phyloP scores from a whole-genome alignment of 441 rosid genomes.

The Melastoma candidum region DNA sequence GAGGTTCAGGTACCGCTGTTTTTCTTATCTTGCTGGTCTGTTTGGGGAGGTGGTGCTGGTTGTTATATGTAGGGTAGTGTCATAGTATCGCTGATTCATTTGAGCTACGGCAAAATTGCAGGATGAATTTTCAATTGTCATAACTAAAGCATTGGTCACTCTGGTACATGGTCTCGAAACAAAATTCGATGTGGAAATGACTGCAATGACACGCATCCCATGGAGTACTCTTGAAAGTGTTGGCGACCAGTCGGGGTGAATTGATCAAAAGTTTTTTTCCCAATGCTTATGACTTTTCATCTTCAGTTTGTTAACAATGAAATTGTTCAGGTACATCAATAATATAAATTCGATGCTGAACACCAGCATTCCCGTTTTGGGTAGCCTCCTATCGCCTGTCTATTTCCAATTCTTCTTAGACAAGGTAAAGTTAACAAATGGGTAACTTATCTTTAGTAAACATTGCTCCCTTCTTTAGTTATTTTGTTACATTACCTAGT shows the following conservation, averaged over 20 bases:
- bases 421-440: slow-evolving; percentile 41
- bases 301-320: slow-evolving; percentile 11
- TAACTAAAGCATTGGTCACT: slow-evolving; percentile 82
- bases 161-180: slow-evolving; percentile 94
- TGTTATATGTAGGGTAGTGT: slow-evolving; percentile 6
- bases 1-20: slow-evolving; percentile 61
- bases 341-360: slow-evolving; percentile 71
- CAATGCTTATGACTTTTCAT: slow-evolving; percentile 4
- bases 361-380: slow-evolving; percentile 76
- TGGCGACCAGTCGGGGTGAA: slow-evolving; percentile 97
- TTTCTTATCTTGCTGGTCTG: no score
- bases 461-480: no score
- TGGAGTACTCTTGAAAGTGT: slow-evolving; percentile 99
- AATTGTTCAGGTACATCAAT: slow-evolving; percentile 77
- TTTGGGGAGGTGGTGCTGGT: slow-evolving; percentile 4
- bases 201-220: slow-evolving; percentile 90
- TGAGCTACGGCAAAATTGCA: slow-evolving; percentile 25
- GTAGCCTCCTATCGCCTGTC: slow-evolving; percentile 79
- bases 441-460: slow-evolving; percentile 5
- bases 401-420: slow-evolving; percentile 95
- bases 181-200: slow-evolving; percentile 96
- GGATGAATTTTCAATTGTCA: slow-evolving; percentile 97
- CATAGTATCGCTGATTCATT: slow-evolving; percentile 2
- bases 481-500: no score
- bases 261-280: slow-evolving; percentile 10